phyloP scores from a whole-genome alignment of 2,329 filamentous ascomycete species.

The Pyrenophora tritici-repentis region DNA sequence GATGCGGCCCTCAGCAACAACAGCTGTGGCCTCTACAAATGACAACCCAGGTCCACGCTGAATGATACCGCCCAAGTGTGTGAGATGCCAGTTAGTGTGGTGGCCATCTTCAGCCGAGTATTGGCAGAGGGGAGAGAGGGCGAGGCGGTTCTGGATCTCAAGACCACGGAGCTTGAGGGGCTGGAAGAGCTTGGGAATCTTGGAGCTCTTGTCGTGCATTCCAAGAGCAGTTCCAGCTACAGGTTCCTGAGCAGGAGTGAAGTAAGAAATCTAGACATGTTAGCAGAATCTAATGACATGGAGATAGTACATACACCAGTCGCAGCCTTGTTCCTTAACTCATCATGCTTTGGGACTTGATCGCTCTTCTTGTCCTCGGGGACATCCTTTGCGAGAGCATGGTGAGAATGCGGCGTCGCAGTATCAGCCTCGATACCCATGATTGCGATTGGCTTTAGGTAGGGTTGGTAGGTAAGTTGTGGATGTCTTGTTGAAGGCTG shows the following conservation, averaged over 20 bases:
- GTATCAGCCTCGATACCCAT: slow-evolving; percentile 33
- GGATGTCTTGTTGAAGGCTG: not conserved
- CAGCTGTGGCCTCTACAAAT: slow-evolving; percentile 78
- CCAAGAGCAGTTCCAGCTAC: slow-evolving; percentile 54
- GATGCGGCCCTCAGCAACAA: slow-evolving; percentile 78
- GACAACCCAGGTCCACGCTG: slow-evolving; percentile 74
- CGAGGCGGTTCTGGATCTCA: slow-evolving; percentile 71
- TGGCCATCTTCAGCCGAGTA: slow-evolving; percentile 73
- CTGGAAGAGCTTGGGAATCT: slow-evolving; percentile 64
- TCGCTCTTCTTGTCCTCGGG: slow-evolving; percentile 33
- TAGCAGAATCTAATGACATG: not conserved
- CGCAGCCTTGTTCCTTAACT: slow-evolving; percentile 50
- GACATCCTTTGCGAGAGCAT: slow-evolving; percentile 38
- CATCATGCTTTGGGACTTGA: slow-evolving; percentile 18
- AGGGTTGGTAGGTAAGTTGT: not conserved
- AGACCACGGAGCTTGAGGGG: slow-evolving; percentile 62
- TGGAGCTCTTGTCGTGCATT: slow-evolving; percentile 54
- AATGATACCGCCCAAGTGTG: slow-evolving; percentile 80
- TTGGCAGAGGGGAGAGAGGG: slow-evolving; percentile 60
- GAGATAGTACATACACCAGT: slow-evolving; percentile 43
- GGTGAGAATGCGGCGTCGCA: slow-evolving; percentile 36
- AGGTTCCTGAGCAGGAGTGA: slow-evolving; percentile 54
- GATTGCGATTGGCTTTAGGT: slow-evolving; percentile 4
- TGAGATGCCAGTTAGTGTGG: slow-evolving; percentile 78
- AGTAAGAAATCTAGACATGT: slow-evolving; percentile 49